Conservation (phyloP, 2,329 filamentous ascomycete species). For the Rhytidhysteron rufulum region DNA sequence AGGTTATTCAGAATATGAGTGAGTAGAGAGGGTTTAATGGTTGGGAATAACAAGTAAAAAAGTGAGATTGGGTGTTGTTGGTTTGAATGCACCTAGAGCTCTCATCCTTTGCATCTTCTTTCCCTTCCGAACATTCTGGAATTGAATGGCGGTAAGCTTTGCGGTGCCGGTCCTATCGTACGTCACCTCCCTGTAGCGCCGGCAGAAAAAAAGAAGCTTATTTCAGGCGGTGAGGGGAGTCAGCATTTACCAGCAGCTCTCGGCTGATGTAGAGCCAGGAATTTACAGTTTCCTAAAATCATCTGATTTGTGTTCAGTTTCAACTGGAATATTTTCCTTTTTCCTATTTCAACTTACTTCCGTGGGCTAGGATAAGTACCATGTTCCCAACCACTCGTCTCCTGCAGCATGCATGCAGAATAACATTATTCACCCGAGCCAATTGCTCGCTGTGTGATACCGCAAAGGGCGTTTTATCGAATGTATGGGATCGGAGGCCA, state of each 20-base stretch:
- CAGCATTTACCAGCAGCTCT: no score
- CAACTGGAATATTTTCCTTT: neutral
- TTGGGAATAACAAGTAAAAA: neutral
- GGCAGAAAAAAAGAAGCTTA: slow-evolving; percentile 21
- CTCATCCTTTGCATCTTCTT: neutral
- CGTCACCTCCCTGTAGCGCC: slow-evolving; percentile 22
- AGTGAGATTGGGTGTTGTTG: neutral
- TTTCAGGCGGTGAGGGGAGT: slow-evolving; percentile 17
- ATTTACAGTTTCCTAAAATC: no score
- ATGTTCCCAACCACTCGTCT: slow-evolving; percentile 34
- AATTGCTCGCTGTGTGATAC: slow-evolving; percentile 68
- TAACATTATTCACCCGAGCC: slow-evolving; percentile 71
- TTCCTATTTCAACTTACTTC: neutral
- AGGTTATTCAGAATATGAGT: no score
- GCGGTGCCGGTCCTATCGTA: no score
- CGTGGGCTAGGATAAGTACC: neutral
- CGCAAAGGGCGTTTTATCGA: slow-evolving; percentile 64
- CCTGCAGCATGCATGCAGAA: slow-evolving; percentile 43
- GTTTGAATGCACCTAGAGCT: neutral
- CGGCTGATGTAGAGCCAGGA: no score
- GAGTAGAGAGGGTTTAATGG: neutral
- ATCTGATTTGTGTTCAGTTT: neutral
- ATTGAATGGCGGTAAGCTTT: slow-evolving; percentile 18
- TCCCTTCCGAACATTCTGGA: slow-evolving; percentile 33
- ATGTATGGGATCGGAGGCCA: slow-evolving; percentile 63